Conservation (phyloP, 805 yeast species). For the Hanseniaspora vineae region DNA sequence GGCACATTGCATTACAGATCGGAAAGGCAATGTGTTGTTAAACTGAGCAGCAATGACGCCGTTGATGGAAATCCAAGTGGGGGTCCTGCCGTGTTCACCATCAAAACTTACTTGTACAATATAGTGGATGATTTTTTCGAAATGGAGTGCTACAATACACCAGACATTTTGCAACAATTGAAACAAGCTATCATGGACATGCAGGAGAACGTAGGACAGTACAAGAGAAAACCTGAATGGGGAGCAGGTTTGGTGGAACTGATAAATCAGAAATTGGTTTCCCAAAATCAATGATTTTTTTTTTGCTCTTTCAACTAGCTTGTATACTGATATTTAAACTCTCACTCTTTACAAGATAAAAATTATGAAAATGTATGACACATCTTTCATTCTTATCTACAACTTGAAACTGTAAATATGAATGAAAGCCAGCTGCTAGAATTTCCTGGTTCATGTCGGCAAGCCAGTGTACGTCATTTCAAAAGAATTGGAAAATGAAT, state of each 20-base stretch:
- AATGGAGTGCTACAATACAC: constrained; percentile 36
- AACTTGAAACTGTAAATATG: not conserved
- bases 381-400: not conserved
- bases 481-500: not conserved
- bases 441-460: not conserved
- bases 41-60: constrained; percentile 37
- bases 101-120: constrained; percentile 37
- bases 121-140: constrained; percentile 10
- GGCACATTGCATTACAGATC: constrained; percentile 41
- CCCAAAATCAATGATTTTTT: too few species aligned
- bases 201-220: constrained; percentile 43
- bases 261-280: constrained; percentile 2
- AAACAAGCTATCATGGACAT: constrained; percentile 52
- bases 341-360: not conserved
- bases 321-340: too few species aligned
- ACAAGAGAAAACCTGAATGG: constrained; percentile 57
- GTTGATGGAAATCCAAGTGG: constrained; percentile 14
- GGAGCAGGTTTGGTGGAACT: constrained; percentile 41
- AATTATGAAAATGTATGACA: not conserved
- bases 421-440: not conserved
- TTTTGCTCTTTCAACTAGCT: too few species aligned
- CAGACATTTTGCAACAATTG: constrained; percentile 38
- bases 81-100: constrained; percentile 26
- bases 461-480: not conserved
- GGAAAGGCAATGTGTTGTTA: constrained; percentile 45